These are phyloP conservation scores for Rosellinia necatrix DNA, from an alignment of 2,329 filamentous ascomycete species.

Conservation along the genomic window DNA sequence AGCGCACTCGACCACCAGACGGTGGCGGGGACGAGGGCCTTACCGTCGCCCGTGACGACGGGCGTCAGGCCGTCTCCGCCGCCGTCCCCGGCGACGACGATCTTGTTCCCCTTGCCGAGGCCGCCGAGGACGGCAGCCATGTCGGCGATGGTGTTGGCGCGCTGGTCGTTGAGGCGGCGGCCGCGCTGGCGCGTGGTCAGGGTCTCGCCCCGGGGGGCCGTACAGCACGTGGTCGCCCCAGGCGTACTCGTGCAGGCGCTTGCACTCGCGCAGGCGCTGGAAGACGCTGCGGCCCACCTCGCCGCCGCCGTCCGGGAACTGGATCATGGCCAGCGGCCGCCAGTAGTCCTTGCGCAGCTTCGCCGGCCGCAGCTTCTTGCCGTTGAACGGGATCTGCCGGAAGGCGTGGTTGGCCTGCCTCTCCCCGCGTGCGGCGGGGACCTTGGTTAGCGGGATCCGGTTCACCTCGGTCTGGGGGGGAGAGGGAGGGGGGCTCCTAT, in stretches of 20 bases:
- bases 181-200: constrained; percentile 52
- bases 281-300: constrained; percentile 62
- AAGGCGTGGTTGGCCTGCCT: constrained; percentile 35
- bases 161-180: constrained; percentile 61
- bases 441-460: no score
- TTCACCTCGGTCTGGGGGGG: no score
- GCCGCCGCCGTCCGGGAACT: constrained; percentile 58
- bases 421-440: no score
- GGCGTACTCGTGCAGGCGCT: constrained; percentile 63
- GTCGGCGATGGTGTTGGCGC: constrained; percentile 66
- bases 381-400: constrained; percentile 58
- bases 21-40: constrained; percentile 46
- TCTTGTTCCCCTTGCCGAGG: constrained; percentile 55
- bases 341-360: constrained; percentile 71
- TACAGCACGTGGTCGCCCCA: constrained; percentile 58
- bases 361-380: constrained; percentile 67
- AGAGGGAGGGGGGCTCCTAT: background rate
- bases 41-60: background rate
- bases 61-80: background rate
- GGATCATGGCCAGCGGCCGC: constrained; percentile 63
- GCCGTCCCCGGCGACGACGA: constrained; percentile 38
- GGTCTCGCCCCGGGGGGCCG: constrained; percentile 40
- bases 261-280: constrained; percentile 68
- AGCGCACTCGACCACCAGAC: constrained; percentile 57
- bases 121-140: constrained; percentile 63